Percentiles rank a stretch among this genome's conserved stretches.
Evolutionary conservation across 169 alveolate genomes (phyloP).

Genomic region (Babesia sp.): DNA sequence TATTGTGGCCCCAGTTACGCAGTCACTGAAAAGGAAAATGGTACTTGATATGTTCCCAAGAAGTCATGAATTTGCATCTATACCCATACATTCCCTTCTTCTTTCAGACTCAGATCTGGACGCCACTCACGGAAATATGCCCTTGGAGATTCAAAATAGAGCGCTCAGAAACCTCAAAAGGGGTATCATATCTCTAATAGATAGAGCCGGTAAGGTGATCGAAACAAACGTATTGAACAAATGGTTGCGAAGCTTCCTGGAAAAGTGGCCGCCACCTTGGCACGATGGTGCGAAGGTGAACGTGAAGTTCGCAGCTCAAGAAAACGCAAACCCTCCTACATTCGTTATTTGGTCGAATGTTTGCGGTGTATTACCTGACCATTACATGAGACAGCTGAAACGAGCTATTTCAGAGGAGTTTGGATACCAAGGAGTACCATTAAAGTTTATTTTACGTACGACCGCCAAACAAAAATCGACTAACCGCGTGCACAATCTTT

Average conservation of each 20-base stretch:
- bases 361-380: conserved; percentile 73
- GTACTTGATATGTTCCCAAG: not conserved
- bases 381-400: conserved; percentile 74
- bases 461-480: conserved; percentile 70
- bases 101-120: not conserved
- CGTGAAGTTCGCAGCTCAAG: conserved; percentile 73
- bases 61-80: conserved; percentile 41
- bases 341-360: conserved; percentile 81
- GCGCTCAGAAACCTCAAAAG: conserved; percentile 10
- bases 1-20: conserved; percentile 18
- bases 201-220: conserved; percentile 9
- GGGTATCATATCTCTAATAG: conserved; percentile 12
- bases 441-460: conserved; percentile 72
- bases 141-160: not conserved
- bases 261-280: conserved; percentile 84
- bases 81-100: conserved; percentile 35
- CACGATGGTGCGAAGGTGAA: conserved; percentile 76
- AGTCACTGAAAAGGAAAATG: conserved; percentile 4
- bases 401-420: conserved; percentile 75
- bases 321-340: conserved; percentile 76
- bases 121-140: not conserved
- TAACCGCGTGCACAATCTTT: conserved; percentile 49
- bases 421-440: conserved; percentile 48
- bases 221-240: conserved; percentile 50
- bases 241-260: conserved; percentile 56